phyloP scores from a whole-genome alignment of 2,329 filamentous ascomycete species.

The Stemphylium beticola region DNA sequence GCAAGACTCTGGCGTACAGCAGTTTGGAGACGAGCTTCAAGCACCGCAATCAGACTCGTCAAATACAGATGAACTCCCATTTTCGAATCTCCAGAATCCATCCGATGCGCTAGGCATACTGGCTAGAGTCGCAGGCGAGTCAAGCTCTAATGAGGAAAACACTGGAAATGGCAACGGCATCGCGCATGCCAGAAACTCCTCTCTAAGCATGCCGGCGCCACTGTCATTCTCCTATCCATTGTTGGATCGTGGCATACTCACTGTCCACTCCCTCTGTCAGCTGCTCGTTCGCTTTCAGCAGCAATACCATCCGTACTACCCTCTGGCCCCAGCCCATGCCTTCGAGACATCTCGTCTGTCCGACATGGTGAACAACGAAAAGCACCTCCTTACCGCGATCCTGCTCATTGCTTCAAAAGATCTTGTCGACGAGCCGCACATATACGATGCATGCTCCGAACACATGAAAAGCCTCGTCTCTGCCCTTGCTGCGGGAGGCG shows the following conservation, averaged over 20 bases:
- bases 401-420: slow-evolving; percentile 75
- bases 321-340: slow-evolving; percentile 67
- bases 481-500: slow-evolving; percentile 68
- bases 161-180: slow-evolving; percentile 15
- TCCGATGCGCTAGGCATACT: slow-evolving; percentile 58
- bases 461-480: slow-evolving; percentile 75
- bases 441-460: slow-evolving; percentile 70
- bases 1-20: slow-evolving; percentile 27
- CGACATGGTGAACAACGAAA: slow-evolving; percentile 65
- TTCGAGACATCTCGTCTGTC: slow-evolving; percentile 62
- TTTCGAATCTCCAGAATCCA: slow-evolving; percentile 57
- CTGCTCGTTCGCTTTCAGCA: slow-evolving; percentile 66
- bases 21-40: slow-evolving; percentile 29
- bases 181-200: slow-evolving; percentile 21
- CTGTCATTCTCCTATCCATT: slow-evolving; percentile 53
- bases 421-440: slow-evolving; percentile 65
- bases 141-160: slow-evolving; percentile 38
- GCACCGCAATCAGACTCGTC: slow-evolving; percentile 38
- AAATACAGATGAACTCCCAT: slow-evolving; percentile 42
- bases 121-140: slow-evolving; percentile 53
- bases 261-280: slow-evolving; percentile 57
- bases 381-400: slow-evolving; percentile 72
- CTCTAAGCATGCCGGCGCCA: slow-evolving; percentile 22
- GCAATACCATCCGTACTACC: slow-evolving; percentile 73
- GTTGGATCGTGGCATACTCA: slow-evolving; percentile 51